Base-by-base conservation (phyloP, 2,329 filamentous ascomycete genomes). In the Epichloe gansuensis region DNA sequence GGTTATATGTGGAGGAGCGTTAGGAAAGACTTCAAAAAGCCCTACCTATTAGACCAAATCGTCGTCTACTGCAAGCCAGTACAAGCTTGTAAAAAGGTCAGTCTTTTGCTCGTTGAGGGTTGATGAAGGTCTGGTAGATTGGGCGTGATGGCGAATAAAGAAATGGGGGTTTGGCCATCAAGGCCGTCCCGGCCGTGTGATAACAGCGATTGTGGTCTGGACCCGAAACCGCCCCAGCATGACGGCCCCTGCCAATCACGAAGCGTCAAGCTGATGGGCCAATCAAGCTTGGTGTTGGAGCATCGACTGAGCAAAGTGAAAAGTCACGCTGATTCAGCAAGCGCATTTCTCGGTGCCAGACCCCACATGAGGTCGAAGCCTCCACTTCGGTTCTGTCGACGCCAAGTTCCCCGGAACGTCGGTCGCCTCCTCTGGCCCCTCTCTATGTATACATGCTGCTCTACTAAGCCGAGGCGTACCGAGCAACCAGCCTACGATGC, bases 381-480 rank as follows among this genome's bases (percentile, higher is more conserved):
- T 43, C 51, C 51, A 52, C 51, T 39, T 47, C 51, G 51, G 38
- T 50, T 44, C 35, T 48, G 46, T 42, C 35, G 39, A 40, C 36
- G 46, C 43, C 36, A 41, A 35, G 25, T 35, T 50, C 41, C 47
- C 51, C n/a, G 39, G 51, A 48, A 39, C 47, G 49, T 50, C 52
- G 48, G 49, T 50, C 52, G 48, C 60, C 63, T 25, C 63, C 64
- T 58, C 61, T 59, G 17, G 17, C 17, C 17, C 17, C 17, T 17
- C 17, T 17, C 17, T 17, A 1, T 17, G 1, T 17, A 17, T 17
- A 17, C 2, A 17, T 17, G 17, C 17, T 17, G 17, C 17, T 17
- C 17, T 17, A 17, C 59, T 62, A 68, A 69, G 66, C 67, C 67
- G 67, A 70, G 59, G 63, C 60, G 61, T 61, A 60, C 67, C 67